phyloP scores from a whole-genome alignment of 768 basidiomycete species.

The Ramaria rubella region DNA sequence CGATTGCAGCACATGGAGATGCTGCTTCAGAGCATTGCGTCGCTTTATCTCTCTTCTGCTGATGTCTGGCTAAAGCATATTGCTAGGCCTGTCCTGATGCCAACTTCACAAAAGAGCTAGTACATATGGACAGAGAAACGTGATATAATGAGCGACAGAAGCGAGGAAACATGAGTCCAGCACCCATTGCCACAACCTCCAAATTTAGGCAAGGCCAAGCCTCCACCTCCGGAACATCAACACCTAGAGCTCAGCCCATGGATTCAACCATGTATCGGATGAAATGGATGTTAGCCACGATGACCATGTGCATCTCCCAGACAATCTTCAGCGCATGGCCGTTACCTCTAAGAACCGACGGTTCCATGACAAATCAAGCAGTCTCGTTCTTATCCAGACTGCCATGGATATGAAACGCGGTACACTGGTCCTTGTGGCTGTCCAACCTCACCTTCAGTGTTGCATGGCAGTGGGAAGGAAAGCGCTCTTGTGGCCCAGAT shows the following conservation, averaged over 20 bases:
- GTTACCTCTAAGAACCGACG: constrained; percentile 30
- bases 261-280: constrained; percentile 6
- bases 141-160: constrained; percentile 11
- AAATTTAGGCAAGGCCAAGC: constrained; percentile 15
- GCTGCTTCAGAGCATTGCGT: constrained; percentile 35
- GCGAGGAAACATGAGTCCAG: constrained; percentile 24
- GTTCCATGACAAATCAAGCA: constrained; percentile 54
- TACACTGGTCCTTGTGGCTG: neutral
- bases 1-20: constrained; percentile 47
- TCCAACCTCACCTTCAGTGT: neutral
- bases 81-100: constrained; percentile 19
- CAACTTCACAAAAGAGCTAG: constrained; percentile 50
- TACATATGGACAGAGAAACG: constrained; percentile 12
- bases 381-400: constrained; percentile 43
- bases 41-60: neutral
- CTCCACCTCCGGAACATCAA: constrained; percentile 18
- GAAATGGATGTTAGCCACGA: constrained; percentile 22
- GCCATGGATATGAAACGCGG: constrained; percentile 57
- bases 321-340: constrained; percentile 23
- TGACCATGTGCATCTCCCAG: constrained; percentile 23
- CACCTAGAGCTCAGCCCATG: constrained; percentile 7
- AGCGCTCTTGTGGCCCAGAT: constrained; percentile 1
- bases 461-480: constrained; percentile 14
- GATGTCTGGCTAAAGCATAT: constrained; percentile 15
- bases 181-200: too few species aligned